These are phyloP conservation scores for Diaporthe vexans DNA, from an alignment of 2,329 filamentous ascomycete species.

Conservation along the genomic window DNA sequence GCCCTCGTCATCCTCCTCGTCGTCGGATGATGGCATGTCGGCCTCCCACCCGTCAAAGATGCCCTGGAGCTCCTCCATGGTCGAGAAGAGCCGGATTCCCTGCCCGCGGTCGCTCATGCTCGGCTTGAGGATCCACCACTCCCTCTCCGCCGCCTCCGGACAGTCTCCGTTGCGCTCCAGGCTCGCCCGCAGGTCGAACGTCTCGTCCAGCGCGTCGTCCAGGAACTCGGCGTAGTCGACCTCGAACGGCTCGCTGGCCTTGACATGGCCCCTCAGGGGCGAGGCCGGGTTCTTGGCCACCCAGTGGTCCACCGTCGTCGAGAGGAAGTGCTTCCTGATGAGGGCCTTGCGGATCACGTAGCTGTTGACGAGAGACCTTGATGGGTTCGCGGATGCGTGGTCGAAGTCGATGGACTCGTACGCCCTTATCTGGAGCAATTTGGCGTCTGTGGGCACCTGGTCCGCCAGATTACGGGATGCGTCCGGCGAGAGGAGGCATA, in stretches of 20 bases:
- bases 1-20: slow-evolving; percentile 59
- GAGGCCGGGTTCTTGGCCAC: slow-evolving; percentile 84
- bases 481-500: slow-evolving; percentile 67
- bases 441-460: slow-evolving; percentile 54
- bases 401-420: slow-evolving; percentile 94
- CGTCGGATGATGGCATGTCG: slow-evolving; percentile 74
- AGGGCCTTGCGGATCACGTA: slow-evolving; percentile 97
- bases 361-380: slow-evolving; percentile 81
- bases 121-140: slow-evolving; percentile 99
- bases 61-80: slow-evolving; percentile 82
- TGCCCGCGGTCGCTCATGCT: slow-evolving; percentile 98
- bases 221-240: slow-evolving; percentile 97
- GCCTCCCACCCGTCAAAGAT: slow-evolving; percentile 96
- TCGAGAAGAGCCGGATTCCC: slow-evolving; percentile 90
- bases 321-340: slow-evolving; percentile 95
- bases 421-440: slow-evolving; percentile 82
- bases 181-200: slow-evolving; percentile 87
- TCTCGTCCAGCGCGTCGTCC: slow-evolving; percentile 91
- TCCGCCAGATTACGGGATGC: slow-evolving; percentile 46
- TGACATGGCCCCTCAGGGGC: slow-evolving; percentile 77
- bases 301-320: slow-evolving; percentile 87
- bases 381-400: slow-evolving; percentile 73
- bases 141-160: slow-evolving; percentile 58
- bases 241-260: slow-evolving; percentile 88
- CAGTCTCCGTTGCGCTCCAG: slow-evolving; percentile 74